Percentiles rank a stretch among this genome's conserved stretches.
Evolutionary conservation across 768 basidiomycete genomes (phyloP).

Genomic region (Tephrocybe sp.): DNA sequence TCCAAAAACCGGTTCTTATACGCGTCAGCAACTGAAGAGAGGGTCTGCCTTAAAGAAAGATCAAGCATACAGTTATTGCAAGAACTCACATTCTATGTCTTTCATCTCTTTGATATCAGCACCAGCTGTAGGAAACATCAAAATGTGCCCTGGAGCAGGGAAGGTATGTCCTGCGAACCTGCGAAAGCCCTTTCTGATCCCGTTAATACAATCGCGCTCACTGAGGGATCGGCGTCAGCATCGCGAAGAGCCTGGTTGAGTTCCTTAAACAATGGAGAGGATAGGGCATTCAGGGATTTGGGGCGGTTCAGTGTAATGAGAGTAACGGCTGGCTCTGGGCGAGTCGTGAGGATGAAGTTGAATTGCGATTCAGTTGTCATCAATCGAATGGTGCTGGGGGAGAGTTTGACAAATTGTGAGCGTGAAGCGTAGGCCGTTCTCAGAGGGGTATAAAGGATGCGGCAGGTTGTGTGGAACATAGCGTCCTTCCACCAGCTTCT

Average conservation of each 20-base stretch:
- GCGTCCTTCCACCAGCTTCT: constrained; percentile 6
- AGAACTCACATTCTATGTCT: constrained; percentile 78
- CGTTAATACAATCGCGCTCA: constrained; percentile 89
- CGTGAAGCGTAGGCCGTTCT: constrained; percentile 10
- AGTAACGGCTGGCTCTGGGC: constrained; percentile 66
- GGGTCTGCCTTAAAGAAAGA: not conserved
- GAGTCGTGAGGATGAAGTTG: constrained; percentile 67
- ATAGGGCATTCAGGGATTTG: constrained; percentile 88
- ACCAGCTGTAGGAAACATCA: constrained; percentile 56
- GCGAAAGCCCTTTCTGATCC: constrained; percentile 94
- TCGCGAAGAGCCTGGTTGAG: constrained; percentile 75
- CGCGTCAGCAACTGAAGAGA: constrained; percentile 69
- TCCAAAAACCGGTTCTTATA: constrained; percentile 85
- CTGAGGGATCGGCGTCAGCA: constrained; percentile 65
- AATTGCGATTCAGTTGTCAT: constrained; percentile 53
- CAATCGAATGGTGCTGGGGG: constrained; percentile 30
- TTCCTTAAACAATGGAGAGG: constrained; percentile 75
- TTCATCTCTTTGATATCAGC: constrained; percentile 99
- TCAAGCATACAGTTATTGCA: not conserved
- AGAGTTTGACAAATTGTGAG: constrained; percentile 10
- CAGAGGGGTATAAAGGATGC: constrained; percentile 18
- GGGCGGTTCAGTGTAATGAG: constrained; percentile 89
- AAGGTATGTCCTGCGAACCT: constrained; percentile 46
- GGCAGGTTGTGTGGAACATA: constrained; percentile 25
- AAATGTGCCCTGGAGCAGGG: not conserved